Conservation (phyloP, 306 rosid species). For the Lithocarpus polystachyus region DNA sequence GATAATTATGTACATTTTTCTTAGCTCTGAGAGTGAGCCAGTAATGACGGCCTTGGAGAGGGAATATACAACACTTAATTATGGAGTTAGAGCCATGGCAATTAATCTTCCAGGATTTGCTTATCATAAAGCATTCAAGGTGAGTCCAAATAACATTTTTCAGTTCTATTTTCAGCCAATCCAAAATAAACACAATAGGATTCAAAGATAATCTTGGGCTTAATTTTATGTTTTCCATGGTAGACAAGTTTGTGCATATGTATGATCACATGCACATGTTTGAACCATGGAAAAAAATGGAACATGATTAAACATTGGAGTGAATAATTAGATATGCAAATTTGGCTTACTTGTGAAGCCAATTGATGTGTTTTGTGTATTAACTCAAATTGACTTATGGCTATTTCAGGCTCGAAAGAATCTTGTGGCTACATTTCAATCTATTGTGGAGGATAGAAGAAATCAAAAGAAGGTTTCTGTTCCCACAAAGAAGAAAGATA, state of each 20-base stretch:
- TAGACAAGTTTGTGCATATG: too few species aligned
- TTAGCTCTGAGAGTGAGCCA: constrained; percentile 66
- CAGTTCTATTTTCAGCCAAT: neutral
- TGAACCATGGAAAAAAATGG: too few species aligned
- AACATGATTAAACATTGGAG: too few species aligned
- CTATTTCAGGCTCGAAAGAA: constrained; percentile 66
- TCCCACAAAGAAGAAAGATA: constrained; percentile 43
- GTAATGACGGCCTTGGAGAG: constrained; percentile 70
- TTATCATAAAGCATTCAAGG: constrained; percentile 76
- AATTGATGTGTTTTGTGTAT: neutral
- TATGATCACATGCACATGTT: too few species aligned
- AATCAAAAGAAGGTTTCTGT: constrained; percentile 18
- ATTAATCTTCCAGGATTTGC: constrained; percentile 91
- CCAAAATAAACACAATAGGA: neutral
- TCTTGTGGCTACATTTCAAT: constrained; percentile 60
- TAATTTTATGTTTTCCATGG: too few species aligned
- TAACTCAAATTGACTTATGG: neutral
- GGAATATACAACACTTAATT: constrained; percentile 68
- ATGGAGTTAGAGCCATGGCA: constrained; percentile 85
- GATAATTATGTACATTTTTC: constrained; percentile 80
- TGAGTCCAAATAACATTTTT: neutral
- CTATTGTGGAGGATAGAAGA: constrained; percentile 58
- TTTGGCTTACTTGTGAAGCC: neutral
- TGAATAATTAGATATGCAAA: too few species aligned
- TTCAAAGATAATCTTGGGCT: too few species aligned